Conservation (phyloP, 352 stramenopile species). For the Halophytophthora batemanensis region DNA sequence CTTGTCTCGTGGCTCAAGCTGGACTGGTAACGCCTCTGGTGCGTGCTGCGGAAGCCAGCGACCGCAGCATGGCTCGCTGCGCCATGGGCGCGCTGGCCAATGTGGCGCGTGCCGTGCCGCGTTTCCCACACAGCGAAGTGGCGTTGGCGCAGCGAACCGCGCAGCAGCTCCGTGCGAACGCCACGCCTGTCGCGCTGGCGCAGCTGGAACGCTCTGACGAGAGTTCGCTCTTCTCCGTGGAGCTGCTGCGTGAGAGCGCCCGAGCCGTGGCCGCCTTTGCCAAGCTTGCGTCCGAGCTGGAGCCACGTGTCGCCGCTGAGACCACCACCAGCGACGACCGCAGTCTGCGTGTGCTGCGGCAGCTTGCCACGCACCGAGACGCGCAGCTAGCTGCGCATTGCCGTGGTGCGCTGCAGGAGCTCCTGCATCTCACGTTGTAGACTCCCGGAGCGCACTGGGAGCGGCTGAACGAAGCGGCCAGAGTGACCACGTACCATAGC, state of each 20-base stretch:
- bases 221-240: slow-evolving; percentile 55
- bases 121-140: slow-evolving; percentile 45
- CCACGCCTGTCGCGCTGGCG: slow-evolving; percentile 37
- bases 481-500: too few species aligned
- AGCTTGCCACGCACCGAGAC: slow-evolving; percentile 60
- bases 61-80: slow-evolving; percentile 68
- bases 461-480: too few species aligned
- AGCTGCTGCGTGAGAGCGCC: slow-evolving; percentile 70
- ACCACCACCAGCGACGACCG: slow-evolving; percentile 24
- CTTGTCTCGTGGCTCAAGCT: slow-evolving; percentile 50
- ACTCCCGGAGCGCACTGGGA: slow-evolving; percentile 3
- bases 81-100: slow-evolving; percentile 66
- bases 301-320: slow-evolving; percentile 10
- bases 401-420: slow-evolving; percentile 42
- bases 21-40: slow-evolving; percentile 58
- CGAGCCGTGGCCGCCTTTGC: slow-evolving; percentile 54
- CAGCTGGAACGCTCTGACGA: slow-evolving; percentile 47
- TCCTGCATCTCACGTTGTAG: slow-evolving; percentile 19
- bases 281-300: slow-evolving; percentile 38
- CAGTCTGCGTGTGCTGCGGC: slow-evolving; percentile 36
- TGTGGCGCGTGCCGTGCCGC: slow-evolving; percentile 49
- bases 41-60: slow-evolving; percentile 35
- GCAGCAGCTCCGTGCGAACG: slow-evolving; percentile 45
- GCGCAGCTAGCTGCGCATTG: slow-evolving; percentile 59
- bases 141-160: slow-evolving; percentile 26